These are phyloP conservation scores for Gossypium davidsonii DNA, from an alignment of 441 rosid species.

Conservation along the genomic window DNA sequence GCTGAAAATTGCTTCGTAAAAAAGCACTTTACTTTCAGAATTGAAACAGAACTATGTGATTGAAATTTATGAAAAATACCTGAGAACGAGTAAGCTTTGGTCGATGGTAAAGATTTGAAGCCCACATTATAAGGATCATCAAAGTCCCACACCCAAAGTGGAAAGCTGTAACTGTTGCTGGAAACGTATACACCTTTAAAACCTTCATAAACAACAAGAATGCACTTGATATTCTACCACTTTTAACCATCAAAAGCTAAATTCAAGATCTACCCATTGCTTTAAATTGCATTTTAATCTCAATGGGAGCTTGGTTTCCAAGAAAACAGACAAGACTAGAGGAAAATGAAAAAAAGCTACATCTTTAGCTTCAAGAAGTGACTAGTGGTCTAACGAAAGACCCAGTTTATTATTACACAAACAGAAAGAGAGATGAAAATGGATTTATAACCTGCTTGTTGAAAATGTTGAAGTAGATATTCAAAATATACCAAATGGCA, in stretches of 20 bases:
- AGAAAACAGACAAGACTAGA: no score
- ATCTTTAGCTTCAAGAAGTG: no score
- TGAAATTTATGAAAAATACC: conserved; percentile 27
- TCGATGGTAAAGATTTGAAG: conserved; percentile 37
- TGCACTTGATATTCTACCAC: background rate
- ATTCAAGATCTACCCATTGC: background rate
- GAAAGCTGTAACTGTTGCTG: conserved; percentile 59
- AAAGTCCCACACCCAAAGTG: conserved; percentile 55
- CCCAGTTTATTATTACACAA: background rate
- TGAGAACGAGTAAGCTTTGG: conserved; percentile 50
- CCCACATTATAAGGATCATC: conserved; percentile 46
- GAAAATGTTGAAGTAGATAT: conserved; percentile 63
- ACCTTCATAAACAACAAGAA: conserved; percentile 27
- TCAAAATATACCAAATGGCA: conserved; percentile 54
- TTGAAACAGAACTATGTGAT: background rate
- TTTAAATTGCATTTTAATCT: background rate
- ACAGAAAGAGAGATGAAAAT: background rate
- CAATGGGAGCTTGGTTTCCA: no score
- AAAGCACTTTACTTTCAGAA: background rate
- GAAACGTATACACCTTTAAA: conserved; percentile 50
- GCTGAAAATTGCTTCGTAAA: conserved; percentile 26
- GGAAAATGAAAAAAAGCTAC: no score
- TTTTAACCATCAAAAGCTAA: background rate
- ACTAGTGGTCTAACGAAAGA: no score
- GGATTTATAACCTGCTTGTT: conserved; percentile 50